A percentile compares a stretch with the other conserved stretches of the same genome.
Evolutionary conservation across 805 yeast species (phyloP).

Genomic region (Metschnikowia chrysomelidarum): DNA sequence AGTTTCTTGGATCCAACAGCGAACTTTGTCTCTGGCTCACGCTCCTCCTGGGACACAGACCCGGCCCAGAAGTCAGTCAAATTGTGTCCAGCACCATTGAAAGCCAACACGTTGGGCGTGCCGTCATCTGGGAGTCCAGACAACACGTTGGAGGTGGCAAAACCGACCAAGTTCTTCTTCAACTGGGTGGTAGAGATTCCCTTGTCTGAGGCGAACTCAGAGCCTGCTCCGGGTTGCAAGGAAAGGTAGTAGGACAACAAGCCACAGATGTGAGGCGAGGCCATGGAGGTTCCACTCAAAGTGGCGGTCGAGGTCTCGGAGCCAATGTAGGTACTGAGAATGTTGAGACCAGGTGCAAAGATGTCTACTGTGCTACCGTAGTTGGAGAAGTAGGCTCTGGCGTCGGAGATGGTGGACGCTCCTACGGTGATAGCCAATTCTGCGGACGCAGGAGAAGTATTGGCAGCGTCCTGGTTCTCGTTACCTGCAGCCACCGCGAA

Average conservation of each 20-base stretch:
- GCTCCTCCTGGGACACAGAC: conserved; percentile 13
- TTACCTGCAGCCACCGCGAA: conserved; percentile 66
- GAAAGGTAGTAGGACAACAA: conserved; percentile 85
- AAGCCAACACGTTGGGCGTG: conserved; percentile 75
- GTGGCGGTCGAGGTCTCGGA: conserved; percentile 74
- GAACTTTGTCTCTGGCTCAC: conserved; percentile 17
- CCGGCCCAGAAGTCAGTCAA: conserved; percentile 60
- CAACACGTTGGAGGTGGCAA: conserved; percentile 59
- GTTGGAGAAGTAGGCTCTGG: conserved; percentile 52
- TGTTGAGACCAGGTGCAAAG: conserved; percentile 56
- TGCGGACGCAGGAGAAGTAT: conserved; percentile 61
- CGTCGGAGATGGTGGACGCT: conserved; percentile 44
- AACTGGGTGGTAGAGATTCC: conserved; percentile 68
- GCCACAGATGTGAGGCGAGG: conserved; percentile 95
- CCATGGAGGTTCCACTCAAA: conserved; percentile 96
- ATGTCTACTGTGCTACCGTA: conserved; percentile 53
- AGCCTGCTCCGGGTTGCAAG: conserved; percentile 71
- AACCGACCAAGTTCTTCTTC: conserved; percentile 71
- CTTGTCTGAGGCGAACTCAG: conserved; percentile 53
- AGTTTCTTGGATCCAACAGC: conserved; percentile 17
- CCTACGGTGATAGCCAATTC: conserved; percentile 53
- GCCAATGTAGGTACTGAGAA: conserved; percentile 67
- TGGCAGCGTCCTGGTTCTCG: conserved; percentile 59
- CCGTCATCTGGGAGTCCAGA: conserved; percentile 62
- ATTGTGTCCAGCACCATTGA: conserved; percentile 79